phyloP scores from a whole-genome alignment of 768 basidiomycete species.

The Fomitopsis pulvina region DNA sequence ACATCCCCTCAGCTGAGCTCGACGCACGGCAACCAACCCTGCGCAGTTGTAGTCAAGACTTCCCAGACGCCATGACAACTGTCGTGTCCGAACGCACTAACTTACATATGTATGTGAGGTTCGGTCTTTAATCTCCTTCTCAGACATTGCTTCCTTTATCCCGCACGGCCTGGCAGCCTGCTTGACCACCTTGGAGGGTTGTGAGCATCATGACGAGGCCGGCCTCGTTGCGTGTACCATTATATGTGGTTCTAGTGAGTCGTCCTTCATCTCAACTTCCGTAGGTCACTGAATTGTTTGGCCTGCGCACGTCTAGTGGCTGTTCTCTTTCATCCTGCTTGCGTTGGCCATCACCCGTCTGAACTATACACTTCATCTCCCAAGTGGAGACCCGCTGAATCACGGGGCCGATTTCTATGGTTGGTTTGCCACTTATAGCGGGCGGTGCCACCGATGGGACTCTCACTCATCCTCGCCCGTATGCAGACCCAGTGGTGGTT shows the following conservation, averaged over 20 bases:
- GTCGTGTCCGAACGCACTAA: too few relatives aligned
- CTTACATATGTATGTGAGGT: too few relatives aligned
- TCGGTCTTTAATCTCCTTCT: too few relatives aligned
- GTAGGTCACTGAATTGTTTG: background rate
- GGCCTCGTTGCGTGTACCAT: conserved; percentile 10
- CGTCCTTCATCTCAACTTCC: too few relatives aligned
- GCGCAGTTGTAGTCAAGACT: too few relatives aligned
- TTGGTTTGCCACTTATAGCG: background rate
- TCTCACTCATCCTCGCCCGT: background rate
- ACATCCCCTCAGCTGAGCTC: too few relatives aligned
- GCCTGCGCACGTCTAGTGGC: conserved; percentile 8
- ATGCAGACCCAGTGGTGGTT: conserved; percentile 21
- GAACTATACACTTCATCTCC: conserved; percentile 22
- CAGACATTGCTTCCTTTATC: background rate
- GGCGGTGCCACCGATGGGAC: background rate
- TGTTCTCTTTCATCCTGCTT: conserved; percentile 18
- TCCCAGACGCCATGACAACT: too few relatives aligned
- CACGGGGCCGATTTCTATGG: conserved; percentile 22
- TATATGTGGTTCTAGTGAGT: conserved; percentile 16
- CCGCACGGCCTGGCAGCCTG: background rate
- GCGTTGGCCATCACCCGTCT: conserved; percentile 19
- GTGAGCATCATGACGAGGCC: background rate
- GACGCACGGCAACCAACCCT: too few relatives aligned
- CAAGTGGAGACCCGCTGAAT: conserved; percentile 22
- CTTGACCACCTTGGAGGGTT: background rate